Base-by-base conservation (phyloP, 1,284 basidiomycete genomes). In the Microbotryum scabiosae region DNA sequence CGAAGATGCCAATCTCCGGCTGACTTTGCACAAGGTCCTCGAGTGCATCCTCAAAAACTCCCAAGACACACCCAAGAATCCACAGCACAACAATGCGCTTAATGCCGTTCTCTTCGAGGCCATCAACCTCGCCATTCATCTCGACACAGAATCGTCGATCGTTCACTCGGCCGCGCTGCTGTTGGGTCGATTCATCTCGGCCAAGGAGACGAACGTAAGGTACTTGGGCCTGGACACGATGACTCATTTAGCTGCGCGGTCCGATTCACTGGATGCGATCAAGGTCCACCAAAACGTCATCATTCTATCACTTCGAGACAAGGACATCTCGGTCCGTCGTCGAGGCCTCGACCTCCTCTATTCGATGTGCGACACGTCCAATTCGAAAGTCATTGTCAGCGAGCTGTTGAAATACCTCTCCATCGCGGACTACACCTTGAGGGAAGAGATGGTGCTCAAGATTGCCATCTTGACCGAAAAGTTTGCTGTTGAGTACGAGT, bases 91-190 rank as follows among this genome's bases (percentile, higher is more conserved):
- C 75, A 98, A 98, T 71, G 96, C 94, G 14, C 92, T 96, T 73
- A 93, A 97, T 73, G 89, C 96, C 4, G 85, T 99, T n/a, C 81
- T 98, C 10, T 98, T 98, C 71, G 96, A 99, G 76, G 94, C 94
- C 7, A 98, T 98, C 73, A 84, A 92, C 68, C 85, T 98, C 51
- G 93, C 92, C 18, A 98, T 99, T 67, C 96, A 99, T 75, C 77
- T 98, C 63, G 92, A 98, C 75, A 86, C 90, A 47, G 90, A 85
- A 66, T 97, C 93, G 1, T 83, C 85, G 12, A 81, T 97, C 12
- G 94, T 97, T 7, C 82, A 84, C 60, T 89, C 86, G 23, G 90
- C 96, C n/a, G 88, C 92, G 1, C 82, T 90, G 55, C 82, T 97
- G 20, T 83, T 99, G 16, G 94, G 94, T 47, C 84, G 87, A 5